Base-by-base conservation (phyloP, 371 early-diverging fungal species). In the Actinomortierella ambigua region DNA sequence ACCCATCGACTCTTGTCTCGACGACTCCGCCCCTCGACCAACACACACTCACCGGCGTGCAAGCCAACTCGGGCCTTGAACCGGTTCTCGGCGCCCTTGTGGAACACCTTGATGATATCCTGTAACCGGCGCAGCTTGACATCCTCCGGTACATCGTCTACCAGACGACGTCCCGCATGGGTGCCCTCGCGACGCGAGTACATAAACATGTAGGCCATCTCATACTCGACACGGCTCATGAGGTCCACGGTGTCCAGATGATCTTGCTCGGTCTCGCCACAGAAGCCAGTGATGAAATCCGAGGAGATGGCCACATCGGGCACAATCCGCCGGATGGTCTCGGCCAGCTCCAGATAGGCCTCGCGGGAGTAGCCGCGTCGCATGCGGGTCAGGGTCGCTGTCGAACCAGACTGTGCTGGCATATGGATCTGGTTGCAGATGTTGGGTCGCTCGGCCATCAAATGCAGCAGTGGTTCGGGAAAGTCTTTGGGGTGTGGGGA, bases 401-500 rank as follows among this genome's bases (percentile, higher is more conserved):
- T 87, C 57, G 86, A 89, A 3, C 92, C 92, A 1, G 89, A 88
- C 63, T 92, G 92, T 44, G 89, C 83, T 2, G 92, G 92, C 69
- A 92, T 70, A 67, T 92, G 92, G 28, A 92, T 82, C 59, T 85
- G 85, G n/a, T 86, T 87, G 75, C 90, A 90, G 17, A 92, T 75
- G 57, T 92, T 92, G 22, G 87, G 81, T 58, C 82, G 69, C 52
- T 82, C 83, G 11, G 86, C 83, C 55, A 92, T 91, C 26, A 89
- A 64, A 53, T 87, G 78, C 53, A 92, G 60, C 17, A 92, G 71
- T 41, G 89, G 89, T 18, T 86, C 86, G 17, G 92, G 92, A 57
- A 92, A 92, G 65, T 92, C 92, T 75, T 92, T 92, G 26, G 92
- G 92, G 66, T 92, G 92, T 22, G 92, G 92, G 28, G 90, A 90